Evolutionary conservation across 495 filamentous ascomycete species (phyloP).

Genomic region (Friedmanniomyces simplex): DNA sequence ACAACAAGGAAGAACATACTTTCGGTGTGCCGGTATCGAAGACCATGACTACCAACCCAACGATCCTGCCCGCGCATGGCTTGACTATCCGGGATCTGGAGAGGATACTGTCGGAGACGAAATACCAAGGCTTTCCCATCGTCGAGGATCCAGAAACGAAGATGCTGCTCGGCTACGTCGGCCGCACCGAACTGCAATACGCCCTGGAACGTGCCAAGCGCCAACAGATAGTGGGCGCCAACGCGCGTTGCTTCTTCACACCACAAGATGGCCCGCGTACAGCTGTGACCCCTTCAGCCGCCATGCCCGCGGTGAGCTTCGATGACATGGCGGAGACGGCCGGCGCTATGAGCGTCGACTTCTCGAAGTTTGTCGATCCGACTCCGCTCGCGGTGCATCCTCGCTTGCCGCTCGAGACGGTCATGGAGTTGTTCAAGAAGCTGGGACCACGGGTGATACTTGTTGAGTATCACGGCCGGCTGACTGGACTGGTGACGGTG

Average conservation of each 20-base stretch:
- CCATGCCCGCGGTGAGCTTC: constrained; percentile 49
- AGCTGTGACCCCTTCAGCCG: constrained; percentile 30
- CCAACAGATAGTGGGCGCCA: constrained; percentile 57
- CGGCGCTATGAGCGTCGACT: constrained; percentile 55
- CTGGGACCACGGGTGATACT: constrained; percentile 91
- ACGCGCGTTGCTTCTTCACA: constrained; percentile 68
- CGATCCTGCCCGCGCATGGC: constrained; percentile 62
- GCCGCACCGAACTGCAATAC: constrained; percentile 84
- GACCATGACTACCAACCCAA: constrained; percentile 76
- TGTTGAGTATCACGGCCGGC: constrained; percentile 79
- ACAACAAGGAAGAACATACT: constrained; percentile 96
- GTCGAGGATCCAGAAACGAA: constrained; percentile 64
- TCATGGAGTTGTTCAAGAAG: constrained; percentile 99
- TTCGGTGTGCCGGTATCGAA: constrained; percentile 92
- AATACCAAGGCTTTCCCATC: constrained; percentile 91
- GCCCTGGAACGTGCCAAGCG: constrained; percentile 78
- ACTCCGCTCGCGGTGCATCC: constrained; percentile 89
- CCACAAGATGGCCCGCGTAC: constrained; percentile 37
- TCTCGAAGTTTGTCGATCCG: constrained; percentile 78
- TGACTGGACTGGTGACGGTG: constrained; percentile 81
- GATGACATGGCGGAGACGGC: constrained; percentile 43
- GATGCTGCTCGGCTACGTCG: constrained; percentile 82
- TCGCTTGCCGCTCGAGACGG: constrained; percentile 83
- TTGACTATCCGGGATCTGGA: constrained; percentile 66
- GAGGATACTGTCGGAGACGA: constrained; percentile 63